Evolutionary conservation across 2,329 filamentous ascomycete species (phyloP).

Genomic region (Neofusicoccum ribis): DNA sequence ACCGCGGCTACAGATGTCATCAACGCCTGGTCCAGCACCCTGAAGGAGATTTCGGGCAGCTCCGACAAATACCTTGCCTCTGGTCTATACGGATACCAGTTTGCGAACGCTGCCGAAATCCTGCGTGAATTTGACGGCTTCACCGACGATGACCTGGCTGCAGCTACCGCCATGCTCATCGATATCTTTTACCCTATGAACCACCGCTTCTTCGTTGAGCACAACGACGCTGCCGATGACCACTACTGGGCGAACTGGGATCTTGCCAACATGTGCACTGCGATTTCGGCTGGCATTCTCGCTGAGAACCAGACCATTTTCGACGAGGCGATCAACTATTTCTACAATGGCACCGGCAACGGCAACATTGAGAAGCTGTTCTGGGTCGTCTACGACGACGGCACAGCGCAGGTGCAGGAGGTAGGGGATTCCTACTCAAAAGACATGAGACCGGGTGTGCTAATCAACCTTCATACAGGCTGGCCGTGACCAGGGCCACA

Average conservation of each 20-base stretch:
- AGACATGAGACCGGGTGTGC: slow-evolving; percentile 30
- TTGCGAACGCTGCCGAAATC: slow-evolving; percentile 50
- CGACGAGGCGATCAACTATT: slow-evolving; percentile 42
- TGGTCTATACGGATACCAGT: slow-evolving; percentile 49
- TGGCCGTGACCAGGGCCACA: slow-evolving; percentile 49
- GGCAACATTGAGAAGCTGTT: slow-evolving; percentile 39
- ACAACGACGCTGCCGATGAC: slow-evolving; percentile 37
- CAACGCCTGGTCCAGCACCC: slow-evolving; percentile 40
- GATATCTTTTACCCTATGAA: slow-evolving; percentile 45
- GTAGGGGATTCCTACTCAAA: not conserved
- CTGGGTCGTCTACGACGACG: slow-evolving; percentile 23
- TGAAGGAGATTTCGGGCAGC: slow-evolving; percentile 35
- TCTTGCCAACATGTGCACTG: slow-evolving; percentile 44
- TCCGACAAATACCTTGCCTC: slow-evolving; percentile 43
- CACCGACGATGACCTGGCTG: slow-evolving; percentile 27
- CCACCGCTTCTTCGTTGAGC: slow-evolving; percentile 38
- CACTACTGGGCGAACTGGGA: slow-evolving; percentile 51
- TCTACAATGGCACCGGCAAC: slow-evolving; percentile 42
- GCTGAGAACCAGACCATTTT: slow-evolving; percentile 46
- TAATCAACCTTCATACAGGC: slow-evolving; percentile 46
- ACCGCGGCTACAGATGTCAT: slow-evolving; percentile 41
- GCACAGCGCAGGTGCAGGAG: slow-evolving; percentile 9
- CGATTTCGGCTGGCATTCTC: slow-evolving; percentile 46
- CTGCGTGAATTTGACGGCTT: slow-evolving; percentile 39
- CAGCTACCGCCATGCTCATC: slow-evolving; percentile 34